Conservation (phyloP, 257 asterid genomes). For the Solanum ossicruentum region DNA sequence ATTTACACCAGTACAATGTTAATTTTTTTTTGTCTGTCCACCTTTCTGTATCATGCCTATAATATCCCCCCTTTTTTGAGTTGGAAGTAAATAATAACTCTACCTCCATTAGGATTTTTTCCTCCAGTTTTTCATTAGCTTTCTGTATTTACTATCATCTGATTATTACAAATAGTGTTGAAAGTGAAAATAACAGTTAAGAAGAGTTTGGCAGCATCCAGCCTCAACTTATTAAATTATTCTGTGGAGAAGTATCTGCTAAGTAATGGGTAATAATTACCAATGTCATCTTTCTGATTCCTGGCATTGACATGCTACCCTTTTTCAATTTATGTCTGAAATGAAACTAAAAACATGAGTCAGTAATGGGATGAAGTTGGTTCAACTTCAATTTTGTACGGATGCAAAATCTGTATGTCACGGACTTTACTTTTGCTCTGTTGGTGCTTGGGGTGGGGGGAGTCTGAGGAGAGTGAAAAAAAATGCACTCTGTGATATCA, state of each 20-base stretch:
- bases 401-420: neutral
- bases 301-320: neutral
- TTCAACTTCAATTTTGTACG: neutral
- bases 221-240: neutral
- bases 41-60: neutral
- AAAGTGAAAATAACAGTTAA: neutral
- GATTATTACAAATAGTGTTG: neutral
- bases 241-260: neutral
- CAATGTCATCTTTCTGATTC: neutral
- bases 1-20: neutral
- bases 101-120: neutral
- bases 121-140: neutral
- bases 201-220: neutral
- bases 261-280: neutral
- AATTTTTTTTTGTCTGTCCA: neutral
- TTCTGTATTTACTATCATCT: neutral
- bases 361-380: neutral
- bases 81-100: neutral
- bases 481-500: neutral
- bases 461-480: neutral
- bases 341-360: neutral
- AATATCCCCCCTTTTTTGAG: neutral
- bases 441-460: neutral
- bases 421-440: neutral
- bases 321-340: neutral